Evolutionary conservation across 2,329 filamentous ascomycete genomes (phyloP).

Genomic region (Amphichorda felina): DNA sequence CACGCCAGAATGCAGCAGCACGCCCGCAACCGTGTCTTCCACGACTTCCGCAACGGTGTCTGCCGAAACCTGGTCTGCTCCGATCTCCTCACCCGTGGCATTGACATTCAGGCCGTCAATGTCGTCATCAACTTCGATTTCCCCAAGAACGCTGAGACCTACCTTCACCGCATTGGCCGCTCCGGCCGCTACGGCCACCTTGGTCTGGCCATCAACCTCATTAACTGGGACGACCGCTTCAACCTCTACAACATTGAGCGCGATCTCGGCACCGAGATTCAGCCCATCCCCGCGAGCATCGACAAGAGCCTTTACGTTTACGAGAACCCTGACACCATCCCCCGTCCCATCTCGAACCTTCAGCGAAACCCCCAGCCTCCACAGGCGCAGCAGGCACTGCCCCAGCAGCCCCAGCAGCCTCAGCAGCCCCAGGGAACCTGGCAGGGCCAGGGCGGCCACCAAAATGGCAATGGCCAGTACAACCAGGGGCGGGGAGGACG

Average conservation of each 20-base stretch:
- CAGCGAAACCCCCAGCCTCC: slow-evolving; percentile 14
- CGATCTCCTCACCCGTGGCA: slow-evolving; percentile 92
- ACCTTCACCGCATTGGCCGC: slow-evolving; percentile 94
- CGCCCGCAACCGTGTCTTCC: slow-evolving; percentile 95
- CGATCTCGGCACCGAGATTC: slow-evolving; percentile 93
- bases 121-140: slow-evolving; percentile 99
- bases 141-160: slow-evolving; percentile 98
- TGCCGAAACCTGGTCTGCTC: slow-evolving; percentile 98
- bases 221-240: slow-evolving; percentile 99
- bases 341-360: slow-evolving; percentile 57
- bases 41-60: slow-evolving; percentile 96
- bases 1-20: slow-evolving; percentile 97
- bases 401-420: slow-evolving; percentile 17
- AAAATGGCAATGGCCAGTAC: slow-evolving; percentile 21
- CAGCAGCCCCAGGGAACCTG: slow-evolving; percentile 22
- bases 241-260: slow-evolving; percentile 98
- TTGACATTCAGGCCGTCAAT: slow-evolving; percentile 98
- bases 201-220: slow-evolving; percentile 95
- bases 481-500: slow-evolving; percentile 21
- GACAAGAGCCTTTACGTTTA: slow-evolving; percentile 99
- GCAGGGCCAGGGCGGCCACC: slow-evolving; percentile 25
- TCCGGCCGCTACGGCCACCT: slow-evolving; percentile 95
- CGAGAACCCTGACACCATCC: slow-evolving; percentile 89
- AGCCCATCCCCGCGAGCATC: slow-evolving; percentile 86
- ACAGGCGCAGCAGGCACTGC: slow-evolving; percentile 12